Evolutionary conservation across 768 basidiomycete genomes (phyloP).

Genomic region (Auricularia auricula-judae): DNA sequence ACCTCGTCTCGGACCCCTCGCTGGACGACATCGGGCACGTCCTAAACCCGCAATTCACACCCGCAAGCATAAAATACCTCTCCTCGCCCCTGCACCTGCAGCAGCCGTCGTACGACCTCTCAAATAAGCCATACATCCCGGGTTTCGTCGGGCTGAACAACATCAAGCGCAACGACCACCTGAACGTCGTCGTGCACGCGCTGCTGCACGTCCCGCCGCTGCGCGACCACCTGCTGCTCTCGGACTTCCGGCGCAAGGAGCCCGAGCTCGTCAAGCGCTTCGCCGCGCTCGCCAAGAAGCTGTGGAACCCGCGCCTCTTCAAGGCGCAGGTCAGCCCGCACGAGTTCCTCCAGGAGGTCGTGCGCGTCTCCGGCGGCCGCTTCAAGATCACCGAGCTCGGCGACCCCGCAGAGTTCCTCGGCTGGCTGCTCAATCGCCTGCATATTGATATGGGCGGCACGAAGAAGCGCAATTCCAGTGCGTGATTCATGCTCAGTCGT

Average conservation of each 20-base stretch:
- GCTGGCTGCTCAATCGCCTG: slow-evolving; percentile 89
- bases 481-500: slow-evolving; percentile 18
- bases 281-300: slow-evolving; percentile 75
- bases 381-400: slow-evolving; percentile 91
- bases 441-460: slow-evolving; percentile 92
- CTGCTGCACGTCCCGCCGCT: slow-evolving; percentile 85
- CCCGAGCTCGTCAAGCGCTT: slow-evolving; percentile 85
- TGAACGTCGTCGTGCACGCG: slow-evolving; percentile 94
- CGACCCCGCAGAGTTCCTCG: slow-evolving; percentile 91
- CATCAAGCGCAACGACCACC: slow-evolving; percentile 93
- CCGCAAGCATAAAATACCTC: slow-evolving; percentile 36
- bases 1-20: slow-evolving; percentile 92
- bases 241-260: slow-evolving; percentile 57
- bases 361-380: slow-evolving; percentile 76
- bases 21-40: slow-evolving; percentile 91
- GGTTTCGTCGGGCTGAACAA: slow-evolving; percentile 97
- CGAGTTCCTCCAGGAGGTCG: slow-evolving; percentile 95
- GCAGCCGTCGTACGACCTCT: slow-evolving; percentile 78
- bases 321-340: slow-evolving; percentile 99
- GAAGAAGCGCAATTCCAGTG: slow-evolving; percentile 86
- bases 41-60: slow-evolving; percentile 79
- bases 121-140: slow-evolving; percentile 70
- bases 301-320: slow-evolving; percentile 95
- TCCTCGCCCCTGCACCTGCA: slow-evolving; percentile 47
- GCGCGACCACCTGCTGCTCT: slow-evolving; percentile 77